Evolutionary conservation across 139 green algal genomes (phyloP), one percentile per base, ranked within the genome.

Genomic region (Yamagishiella unicocca): DNA sequence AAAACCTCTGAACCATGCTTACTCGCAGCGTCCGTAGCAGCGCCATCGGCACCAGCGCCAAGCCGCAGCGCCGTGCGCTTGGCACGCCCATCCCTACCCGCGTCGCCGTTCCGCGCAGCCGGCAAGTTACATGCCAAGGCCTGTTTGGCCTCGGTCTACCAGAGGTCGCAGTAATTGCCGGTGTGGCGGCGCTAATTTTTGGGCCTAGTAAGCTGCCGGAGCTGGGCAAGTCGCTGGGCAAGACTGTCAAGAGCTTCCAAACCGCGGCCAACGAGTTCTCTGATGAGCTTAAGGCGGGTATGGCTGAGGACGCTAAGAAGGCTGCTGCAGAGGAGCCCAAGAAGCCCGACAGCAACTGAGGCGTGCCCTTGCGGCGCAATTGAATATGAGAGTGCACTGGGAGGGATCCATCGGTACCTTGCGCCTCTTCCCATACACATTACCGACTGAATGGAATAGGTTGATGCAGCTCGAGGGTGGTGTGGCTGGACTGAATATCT

Each of bases 231-330:
- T 93, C 91, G 22, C 91, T 99, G 0, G 97, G 97, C 24, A 97
- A 98, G 91, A 99, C 97, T 0, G 93, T 98, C 4, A 99, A 99
- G 93, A 96, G 91, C 89, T 98, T 98, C 87, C 96, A 98, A 88
- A 93, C 89, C 0, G 96, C 96, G n/a, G 96, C 96, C 27, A 96
- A 96, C 90, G 94, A 96, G 89, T 96, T 96, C 75, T 90, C 95
- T 43, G 92, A 89, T 1, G 94, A 96, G 88, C 88, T 96, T 14
- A 95, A 96, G 84, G 54, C 80, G 12, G 91, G 89, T 33, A 89
- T 86, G 66, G 64, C 85, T 29, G 90, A 94, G 24, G 92, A 93
- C 19, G 55, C 88, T 27, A 82, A 82, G 54, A 81, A 82, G 71
- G n/a, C 53, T 25, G 74, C 25, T 40, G 53, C 64, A 25, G 81